These are phyloP conservation scores for Pythium aquatile DNA, from an alignment of 352 stramenopile species.

Conservation along the genomic window DNA sequence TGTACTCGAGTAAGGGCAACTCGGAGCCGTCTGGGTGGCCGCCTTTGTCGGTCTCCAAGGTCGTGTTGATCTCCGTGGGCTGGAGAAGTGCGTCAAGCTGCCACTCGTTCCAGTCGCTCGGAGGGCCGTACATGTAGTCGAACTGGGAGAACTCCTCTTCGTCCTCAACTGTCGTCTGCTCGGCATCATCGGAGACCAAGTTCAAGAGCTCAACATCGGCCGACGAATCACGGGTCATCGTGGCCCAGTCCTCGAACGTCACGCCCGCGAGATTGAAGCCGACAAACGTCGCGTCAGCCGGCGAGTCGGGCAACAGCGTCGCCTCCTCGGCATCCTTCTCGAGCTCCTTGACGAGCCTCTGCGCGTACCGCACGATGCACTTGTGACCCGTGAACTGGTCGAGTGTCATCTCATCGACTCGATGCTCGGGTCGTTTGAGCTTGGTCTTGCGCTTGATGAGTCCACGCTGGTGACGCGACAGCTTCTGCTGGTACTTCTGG, in stretches of 20 bases:
- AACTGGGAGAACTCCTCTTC: slow-evolving; percentile 10
- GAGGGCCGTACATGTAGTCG: slow-evolving; percentile 15
- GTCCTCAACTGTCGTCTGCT: slow-evolving; percentile 3
- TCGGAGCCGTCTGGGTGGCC: slow-evolving; percentile 21
- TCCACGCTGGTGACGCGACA: slow-evolving; percentile 62
- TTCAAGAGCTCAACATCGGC: slow-evolving; percentile 16
- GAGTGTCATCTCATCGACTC: slow-evolving; percentile 19
- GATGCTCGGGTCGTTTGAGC: slow-evolving; percentile 26
- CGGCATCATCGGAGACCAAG: slow-evolving; percentile 13
- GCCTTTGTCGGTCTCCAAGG: slow-evolving; percentile 15
- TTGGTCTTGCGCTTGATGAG: slow-evolving; percentile 62
- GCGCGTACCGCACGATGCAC: slow-evolving; percentile 25
- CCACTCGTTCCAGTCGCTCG: slow-evolving; percentile 25
- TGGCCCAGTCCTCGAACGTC: slow-evolving; percentile 13
- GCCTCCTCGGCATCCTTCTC: slow-evolving; percentile 59
- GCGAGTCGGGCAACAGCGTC: slow-evolving; percentile 21
- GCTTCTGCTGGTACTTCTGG: slow-evolving; percentile 84
- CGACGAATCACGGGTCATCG: slow-evolving; percentile 3
- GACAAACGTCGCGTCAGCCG: slow-evolving; percentile 12
- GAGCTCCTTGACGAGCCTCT: slow-evolving; percentile 37
- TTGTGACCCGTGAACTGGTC: slow-evolving; percentile 22
- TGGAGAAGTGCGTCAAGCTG: slow-evolving; percentile 26
- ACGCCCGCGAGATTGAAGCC: slow-evolving; percentile 15
- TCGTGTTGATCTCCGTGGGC: slow-evolving; percentile 15
- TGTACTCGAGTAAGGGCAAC: slow-evolving; percentile 23